phyloP scores from a whole-genome alignment of 257 asterid species.

The Leonotis leonurus region DNA sequence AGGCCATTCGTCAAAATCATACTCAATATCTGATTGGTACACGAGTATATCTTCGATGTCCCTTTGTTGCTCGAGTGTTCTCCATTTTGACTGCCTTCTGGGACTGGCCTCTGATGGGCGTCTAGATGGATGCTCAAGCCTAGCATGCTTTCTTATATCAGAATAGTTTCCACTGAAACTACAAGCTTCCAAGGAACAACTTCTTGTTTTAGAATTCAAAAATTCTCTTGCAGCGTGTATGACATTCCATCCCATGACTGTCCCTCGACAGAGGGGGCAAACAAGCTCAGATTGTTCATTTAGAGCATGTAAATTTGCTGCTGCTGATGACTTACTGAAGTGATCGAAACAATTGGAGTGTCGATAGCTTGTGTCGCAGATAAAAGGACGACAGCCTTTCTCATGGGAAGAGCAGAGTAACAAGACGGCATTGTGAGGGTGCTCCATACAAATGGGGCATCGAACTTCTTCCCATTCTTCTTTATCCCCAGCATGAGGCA shows the following conservation, averaged over 20 bases:
- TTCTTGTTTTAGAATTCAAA: slow-evolving; percentile 53
- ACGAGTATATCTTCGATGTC: slow-evolving; percentile 49
- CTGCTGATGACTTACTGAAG: slow-evolving; percentile 35
- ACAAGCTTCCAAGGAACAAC: slow-evolving; percentile 65
- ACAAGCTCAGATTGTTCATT: slow-evolving; percentile 26
- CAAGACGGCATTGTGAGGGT: slow-evolving; percentile 62
- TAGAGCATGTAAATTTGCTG: slow-evolving; percentile 11
- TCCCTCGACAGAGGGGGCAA: slow-evolving; percentile 84
- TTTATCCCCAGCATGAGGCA: slow-evolving; percentile 30
- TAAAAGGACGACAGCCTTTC: slow-evolving; percentile 69
- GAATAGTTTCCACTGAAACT: slow-evolving; percentile 45
- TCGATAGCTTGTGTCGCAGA: slow-evolving; percentile 77
- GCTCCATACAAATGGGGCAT: slow-evolving; percentile 73
- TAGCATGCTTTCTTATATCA: slow-evolving; percentile 70
- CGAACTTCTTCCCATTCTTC: slow-evolving; percentile 65
- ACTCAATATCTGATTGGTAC: slow-evolving; percentile 29
- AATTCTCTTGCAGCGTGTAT: slow-evolving; percentile 37
- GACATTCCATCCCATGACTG: slow-evolving; percentile 40
- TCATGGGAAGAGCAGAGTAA: slow-evolving; percentile 52
- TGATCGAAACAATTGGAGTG: slow-evolving; percentile 76
- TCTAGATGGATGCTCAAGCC: slow-evolving; percentile 46
- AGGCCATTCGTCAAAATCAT: slow-evolving; percentile 24
- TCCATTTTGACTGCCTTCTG: slow-evolving; percentile 50
- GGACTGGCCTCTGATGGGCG: slow-evolving; percentile 54
- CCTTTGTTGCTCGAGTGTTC: slow-evolving; percentile 38